Evolutionary conservation across 2,329 filamentous ascomycete genomes (phyloP), one percentile per base, ranked within the genome.

Genomic region (Clonostachys chloroleuca): DNA sequence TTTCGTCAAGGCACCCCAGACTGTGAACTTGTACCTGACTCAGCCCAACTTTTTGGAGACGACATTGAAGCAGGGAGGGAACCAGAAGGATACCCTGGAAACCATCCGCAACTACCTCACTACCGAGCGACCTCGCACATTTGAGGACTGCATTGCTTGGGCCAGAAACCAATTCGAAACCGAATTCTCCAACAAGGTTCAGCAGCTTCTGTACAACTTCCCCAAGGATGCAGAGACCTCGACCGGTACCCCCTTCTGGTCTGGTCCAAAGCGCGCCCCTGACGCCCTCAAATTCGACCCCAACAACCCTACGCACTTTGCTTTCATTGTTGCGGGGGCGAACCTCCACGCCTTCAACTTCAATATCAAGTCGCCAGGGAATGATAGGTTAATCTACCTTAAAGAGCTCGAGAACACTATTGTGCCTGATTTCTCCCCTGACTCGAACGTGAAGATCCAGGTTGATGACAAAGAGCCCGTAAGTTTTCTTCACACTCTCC

Each of bases 321-420:
- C 81, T 36, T 99, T 96, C 63, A 77, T 99, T 47, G 82, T 95
- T 52, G 84, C 94, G 16, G 94, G 84, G 8, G 91, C 94, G 35
- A 94, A 95, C 62, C 78, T 99, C 24, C 94, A 96, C 59, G 94
- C 92, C 1, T 99, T 94, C 80, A 99, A 99, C 74, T 99, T 96
- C 69, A 87, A 89, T 51, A 96, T 99, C 67, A 92, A 95, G 61
- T 83, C 87, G n/a, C 89, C 88, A 51, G 83, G 80, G 42, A 61
- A 57, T 16, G 82, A 84, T 51, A 84, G 84, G 62, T 75, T 79
- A 9, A 81, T 90, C 53, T 95, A 95, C 63, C 60, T 84, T 42
- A 86, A 86, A 56, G 87, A 96, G 34, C 71, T 97, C 44, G 88
- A 95, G 51, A 87, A 92, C 58, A 91, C 96, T 78, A 96, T 97